Evolutionary conservation across 2,329 filamentous ascomycete species (phyloP), one percentile per base, ranked within the genome.

Genomic region (Remersonia thermophila): DNA sequence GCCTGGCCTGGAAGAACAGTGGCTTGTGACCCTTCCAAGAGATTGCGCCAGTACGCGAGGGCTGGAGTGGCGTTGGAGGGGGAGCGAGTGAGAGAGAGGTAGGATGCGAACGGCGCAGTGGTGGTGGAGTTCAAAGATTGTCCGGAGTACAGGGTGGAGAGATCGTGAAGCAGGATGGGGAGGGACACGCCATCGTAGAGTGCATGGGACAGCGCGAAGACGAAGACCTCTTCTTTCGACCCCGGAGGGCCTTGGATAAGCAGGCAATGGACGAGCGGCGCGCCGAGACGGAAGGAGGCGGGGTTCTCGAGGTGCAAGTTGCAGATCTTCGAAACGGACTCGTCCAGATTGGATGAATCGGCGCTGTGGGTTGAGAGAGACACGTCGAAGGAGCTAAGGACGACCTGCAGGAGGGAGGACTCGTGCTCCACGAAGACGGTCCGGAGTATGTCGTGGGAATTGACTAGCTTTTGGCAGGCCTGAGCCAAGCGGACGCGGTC

Each of bases 151-250:
- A 77, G 58, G 0, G 64, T 61, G 2, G 68, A 69, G 27, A 81
- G 65, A 46, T 79, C 72, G 10, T 61, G 63, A 37, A 80, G 66
- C 11, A 80, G 64, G 7, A 64, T 57, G 0, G 74, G 71, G 7
- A 81, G 63, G 43, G 71, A 80, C 14, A 80, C 73, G 42, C 77
- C 77, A 44, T 82, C 77, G 49, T 80, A 81, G 44, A 81, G 77
- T 1, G 77, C 71, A 52, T 82, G 77, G 0, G 76, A 80, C 38
- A 82, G 67, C 35, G 75, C 69, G 49, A 79, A 65, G 39, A 70
- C 58, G 8, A 80, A 66, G 32, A 58, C 64, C 20, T 27, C 27
- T 8, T 56, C 59, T 15, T 13, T 51, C 44, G 26, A 40, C 45
- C 11, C 44, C 45, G 13, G 48, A 27, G 27, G 39, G 41, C 30